Evolutionary conservation across 192 early-diverging fungal species (phyloP), one percentile per base, ranked within the genome.

Genomic region (Gamsiella multidivaricata): DNA sequence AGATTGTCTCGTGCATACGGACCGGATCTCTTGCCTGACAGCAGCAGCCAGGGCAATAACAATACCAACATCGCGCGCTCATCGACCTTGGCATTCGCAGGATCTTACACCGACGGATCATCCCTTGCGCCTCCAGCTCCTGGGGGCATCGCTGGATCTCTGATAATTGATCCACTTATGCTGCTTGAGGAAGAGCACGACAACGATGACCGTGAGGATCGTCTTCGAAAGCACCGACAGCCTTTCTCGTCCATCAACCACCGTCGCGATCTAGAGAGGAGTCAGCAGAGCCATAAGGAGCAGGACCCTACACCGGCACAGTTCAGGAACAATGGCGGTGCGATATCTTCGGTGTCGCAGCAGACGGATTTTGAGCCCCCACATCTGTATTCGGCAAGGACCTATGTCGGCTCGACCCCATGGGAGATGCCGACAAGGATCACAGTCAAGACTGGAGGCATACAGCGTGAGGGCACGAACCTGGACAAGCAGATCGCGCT

Each of bases 391-490:
- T 69, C 65, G 18, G 74, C 74, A 12, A 62, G 74, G 39, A 78
- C 65, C 7, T 78, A 78, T 59, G 61, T 78, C 2, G 74, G 74
- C 11, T 52, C 58, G 11, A 78, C 74, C 12, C 74, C 74, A 8
- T 78, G 74, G 74, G 74, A 78, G 55, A 78, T 68, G 74, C 74
- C 74, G 11, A 78, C 74, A 1, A 42, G 74, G 25, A 50, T 78
- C 46, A 78, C 74, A 1, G 66, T 69, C 8, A 78, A 78, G 12
- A 53, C 65, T 0, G 66, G 74, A 11, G 74, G 74, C 1, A 54
- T 67, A 42, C 72, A 74, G 37, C 57, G 74, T 14, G 74, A 78
- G 25, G 74, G 74, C 18, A 41, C 65, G 0, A 59, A 78, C 36
- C 32, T 78, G 18, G 74, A 78, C 20, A 61, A 64, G 25, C 54